A percentile compares a stretch with the other conserved stretches of the same genome.
Conservation (phyloP, 164 flowering plant species). For the Protea cynaroides region DNA sequence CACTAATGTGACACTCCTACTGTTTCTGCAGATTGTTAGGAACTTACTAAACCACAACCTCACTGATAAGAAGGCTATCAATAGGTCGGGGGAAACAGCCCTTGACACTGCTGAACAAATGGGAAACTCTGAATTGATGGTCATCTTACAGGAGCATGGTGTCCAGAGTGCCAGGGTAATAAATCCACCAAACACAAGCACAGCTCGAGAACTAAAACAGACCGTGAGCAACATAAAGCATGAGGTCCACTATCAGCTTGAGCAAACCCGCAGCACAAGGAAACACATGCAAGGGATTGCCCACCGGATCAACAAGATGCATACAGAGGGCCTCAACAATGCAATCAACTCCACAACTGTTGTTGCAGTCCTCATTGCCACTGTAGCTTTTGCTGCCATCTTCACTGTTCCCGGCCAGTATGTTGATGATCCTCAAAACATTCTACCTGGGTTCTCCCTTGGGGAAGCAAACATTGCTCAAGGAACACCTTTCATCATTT, state of each 20-base stretch:
- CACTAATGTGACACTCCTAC: background rate
- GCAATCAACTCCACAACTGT: conserved; percentile 96
- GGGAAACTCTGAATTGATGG: conserved; percentile 34
- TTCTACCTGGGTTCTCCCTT: conserved; percentile 41
- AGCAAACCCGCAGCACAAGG: conserved; percentile 80
- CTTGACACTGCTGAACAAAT: conserved; percentile 86
- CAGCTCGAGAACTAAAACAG: conserved; percentile 77
- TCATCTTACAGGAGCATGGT: conserved; percentile 51
- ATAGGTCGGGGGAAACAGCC: conserved; percentile 73
- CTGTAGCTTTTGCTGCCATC: conserved; percentile 95
- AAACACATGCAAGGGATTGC: conserved; percentile 77
- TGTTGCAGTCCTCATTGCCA: conserved; percentile 93
- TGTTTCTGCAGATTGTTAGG: conserved; percentile 60
- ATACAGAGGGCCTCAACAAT: conserved; percentile 83
- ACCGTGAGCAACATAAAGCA: conserved; percentile 96
- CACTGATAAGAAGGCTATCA: conserved; percentile 47
- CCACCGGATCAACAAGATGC: conserved; percentile 78
- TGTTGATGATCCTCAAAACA: conserved; percentile 40
- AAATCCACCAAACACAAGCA: conserved; percentile 34
- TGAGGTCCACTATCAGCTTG: conserved; percentile 82
- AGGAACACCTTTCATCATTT: conserved; percentile 48
- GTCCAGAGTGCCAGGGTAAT: conserved; percentile 51
- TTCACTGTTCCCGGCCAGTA: conserved; percentile 92
- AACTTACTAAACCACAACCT: conserved; percentile 40
- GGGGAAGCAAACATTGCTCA: conserved; percentile 84